These are phyloP conservation scores for Boletus sensibilis DNA, from an alignment of 768 basidiomycete species.

Conservation along the genomic window DNA sequence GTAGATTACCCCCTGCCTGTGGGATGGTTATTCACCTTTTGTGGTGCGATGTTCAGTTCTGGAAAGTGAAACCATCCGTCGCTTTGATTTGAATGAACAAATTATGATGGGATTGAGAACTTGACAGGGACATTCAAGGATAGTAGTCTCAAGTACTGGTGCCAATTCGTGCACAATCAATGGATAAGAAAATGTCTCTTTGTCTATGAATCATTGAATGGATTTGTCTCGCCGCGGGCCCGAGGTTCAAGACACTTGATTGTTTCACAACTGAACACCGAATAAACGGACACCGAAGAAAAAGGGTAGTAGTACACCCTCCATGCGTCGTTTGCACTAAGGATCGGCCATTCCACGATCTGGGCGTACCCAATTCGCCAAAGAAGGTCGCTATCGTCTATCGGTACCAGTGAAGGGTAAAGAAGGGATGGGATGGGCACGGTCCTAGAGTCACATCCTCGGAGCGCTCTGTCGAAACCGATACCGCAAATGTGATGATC, in stretches of 20 bases:
- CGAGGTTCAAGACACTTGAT: background rate
- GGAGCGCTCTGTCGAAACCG: background rate
- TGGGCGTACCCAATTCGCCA: background rate
- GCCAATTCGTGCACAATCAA: background rate
- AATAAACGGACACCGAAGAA: background rate
- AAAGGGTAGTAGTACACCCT: background rate
- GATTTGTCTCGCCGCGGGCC: background rate
- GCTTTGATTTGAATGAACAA: background rate
- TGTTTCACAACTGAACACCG: background rate
- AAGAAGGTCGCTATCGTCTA: too few species aligned
- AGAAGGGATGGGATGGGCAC: background rate
- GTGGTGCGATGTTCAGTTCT: background rate
- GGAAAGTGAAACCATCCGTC: background rate
- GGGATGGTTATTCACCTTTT: background rate
- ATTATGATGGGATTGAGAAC: background rate
- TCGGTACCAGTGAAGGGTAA: too few species aligned
- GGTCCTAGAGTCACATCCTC: background rate
- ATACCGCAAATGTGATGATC: background rate
- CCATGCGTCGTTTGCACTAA: background rate
- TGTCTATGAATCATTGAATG: background rate
- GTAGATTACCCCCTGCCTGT: background rate
- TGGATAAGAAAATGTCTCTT: background rate
- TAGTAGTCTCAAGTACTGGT: background rate
- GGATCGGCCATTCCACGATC: too few species aligned
- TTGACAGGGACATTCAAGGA: background rate